These are phyloP conservation scores for Apiospora kogelbergensis DNA, from an alignment of 2,329 filamentous ascomycete genomes.

Conservation along the genomic window DNA sequence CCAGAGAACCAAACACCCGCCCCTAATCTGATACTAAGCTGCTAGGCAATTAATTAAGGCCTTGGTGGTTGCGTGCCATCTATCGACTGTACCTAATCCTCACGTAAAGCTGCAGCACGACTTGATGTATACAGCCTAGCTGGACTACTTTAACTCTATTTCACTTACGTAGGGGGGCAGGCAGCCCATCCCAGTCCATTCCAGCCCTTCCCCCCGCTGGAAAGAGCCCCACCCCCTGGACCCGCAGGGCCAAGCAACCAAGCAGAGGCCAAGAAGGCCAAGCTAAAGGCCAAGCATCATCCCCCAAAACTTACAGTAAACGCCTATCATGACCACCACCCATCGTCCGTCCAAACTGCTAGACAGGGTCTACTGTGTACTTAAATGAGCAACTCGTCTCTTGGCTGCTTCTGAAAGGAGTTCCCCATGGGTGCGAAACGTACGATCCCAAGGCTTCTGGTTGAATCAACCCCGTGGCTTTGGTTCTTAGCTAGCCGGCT, in stretches of 20 bases:
- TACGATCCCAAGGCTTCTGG: not conserved
- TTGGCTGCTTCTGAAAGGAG: not conserved
- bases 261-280: not conserved
- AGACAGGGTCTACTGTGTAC: not conserved
- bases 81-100: not conserved
- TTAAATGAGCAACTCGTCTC: not conserved
- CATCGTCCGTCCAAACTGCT: not conserved
- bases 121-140: not conserved
- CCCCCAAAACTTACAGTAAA: conserved; percentile 5
- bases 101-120: conserved; percentile 1
- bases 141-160: not conserved
- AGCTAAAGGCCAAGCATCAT: not conserved
- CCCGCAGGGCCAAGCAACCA: conserved; percentile 3
- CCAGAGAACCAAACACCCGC: not conserved
- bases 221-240: not conserved
- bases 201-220: not conserved
- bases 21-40: not conserved
- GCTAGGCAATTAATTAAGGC: conserved; percentile 1
- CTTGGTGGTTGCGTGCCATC: not conserved
- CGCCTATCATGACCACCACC: conserved; percentile 11
- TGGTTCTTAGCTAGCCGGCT: not conserved
- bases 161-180: not conserved
- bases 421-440: not conserved
- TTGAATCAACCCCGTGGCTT: not conserved
- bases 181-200: not conserved